Evolutionary conservation across 2,329 filamentous ascomycete species (phyloP).

Genomic region (Fusarium bactridioides): DNA sequence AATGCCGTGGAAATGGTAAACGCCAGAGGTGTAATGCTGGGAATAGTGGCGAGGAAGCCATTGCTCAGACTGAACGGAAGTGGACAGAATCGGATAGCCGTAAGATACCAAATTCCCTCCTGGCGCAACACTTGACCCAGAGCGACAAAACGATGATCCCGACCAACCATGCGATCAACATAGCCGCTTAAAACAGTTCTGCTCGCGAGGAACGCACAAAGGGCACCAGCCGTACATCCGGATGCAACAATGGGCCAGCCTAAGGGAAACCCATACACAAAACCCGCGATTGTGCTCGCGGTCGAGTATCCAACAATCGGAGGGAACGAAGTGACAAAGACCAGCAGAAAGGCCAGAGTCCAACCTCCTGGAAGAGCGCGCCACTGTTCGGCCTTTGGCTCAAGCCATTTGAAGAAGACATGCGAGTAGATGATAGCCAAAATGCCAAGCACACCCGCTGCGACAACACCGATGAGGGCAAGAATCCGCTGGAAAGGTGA

Average conservation of each 20-base stretch:
- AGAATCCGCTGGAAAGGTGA: constrained; percentile 68
- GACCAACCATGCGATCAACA: constrained; percentile 80
- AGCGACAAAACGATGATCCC: constrained; percentile 87
- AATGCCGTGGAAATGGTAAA: constrained; percentile 86
- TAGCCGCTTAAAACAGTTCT: constrained; percentile 80
- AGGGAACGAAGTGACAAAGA: constrained; percentile 82
- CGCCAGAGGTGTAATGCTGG: constrained; percentile 77
- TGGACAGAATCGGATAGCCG: constrained; percentile 92
- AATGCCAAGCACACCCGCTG: constrained; percentile 64
- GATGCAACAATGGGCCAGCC: constrained; percentile 86
- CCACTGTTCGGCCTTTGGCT: constrained; percentile 79
- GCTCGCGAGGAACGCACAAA: constrained; percentile 80
- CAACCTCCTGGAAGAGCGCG: constrained; percentile 76
- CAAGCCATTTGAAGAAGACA: constrained; percentile 77
- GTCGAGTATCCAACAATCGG: constrained; percentile 89
- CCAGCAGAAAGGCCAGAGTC: constrained; percentile 76
- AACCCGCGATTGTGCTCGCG: constrained; percentile 63
- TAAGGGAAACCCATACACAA: constrained; percentile 63
- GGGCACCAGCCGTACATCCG: constrained; percentile 80
- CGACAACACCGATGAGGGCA: constrained; percentile 59
- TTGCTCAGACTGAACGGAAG: constrained; percentile 93
- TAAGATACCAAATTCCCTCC: constrained; percentile 87
- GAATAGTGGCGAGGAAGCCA: constrained; percentile 92
- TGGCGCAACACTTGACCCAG: constrained; percentile 86
- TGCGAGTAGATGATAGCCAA: constrained; percentile 82